Evolutionary conservation across 2,329 filamentous ascomycete species (phyloP), one percentile per base, ranked within the genome.

Genomic region (Onygenales sp.): DNA sequence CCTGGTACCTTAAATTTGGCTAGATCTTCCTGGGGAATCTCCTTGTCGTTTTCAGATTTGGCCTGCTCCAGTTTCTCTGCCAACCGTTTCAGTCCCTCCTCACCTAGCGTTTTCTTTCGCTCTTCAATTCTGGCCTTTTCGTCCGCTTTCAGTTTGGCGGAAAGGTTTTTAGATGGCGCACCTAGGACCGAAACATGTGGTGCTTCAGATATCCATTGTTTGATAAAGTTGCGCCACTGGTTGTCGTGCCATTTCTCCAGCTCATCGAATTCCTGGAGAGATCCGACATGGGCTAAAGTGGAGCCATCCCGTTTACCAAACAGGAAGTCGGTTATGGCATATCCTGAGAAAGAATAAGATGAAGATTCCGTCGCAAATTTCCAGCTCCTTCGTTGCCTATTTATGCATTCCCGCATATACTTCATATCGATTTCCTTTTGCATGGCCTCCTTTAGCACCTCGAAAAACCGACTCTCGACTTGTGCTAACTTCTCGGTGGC

Each of bases 311-410:
- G 81, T 50, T 84, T 83, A 32, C 92, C 93, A 64, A 93, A 98
- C 8, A 97, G 79, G 66, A 94, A 95, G 65, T 97, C 91, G 11
- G 85, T 86, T 63, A 97, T 95, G 56, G 97, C 85, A 56, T 87
- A 87, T 58, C 83, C 85, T 0, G 89, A 85, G 69, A 92, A 95
- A 58, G 90, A 89, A 21, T 84, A 82, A 52, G 89, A 84, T 2
- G 86, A 88, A 49, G 82, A 84, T 69, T 98, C 93, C 0, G 89
- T 87, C 43, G 86, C 82, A 60, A 88, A 92, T 66, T 90, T 91
- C 63, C 89, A 80, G 63, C 91, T 87, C 46, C 91, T 82, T 58
- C 83, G 82, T 68, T 93, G 88, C 53, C 91, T 82, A 61, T 82
- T 81, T 48, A 98, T 83, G 67, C 91, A 96, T 60, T 96, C 91